Evolutionary conservation across 2,329 filamentous ascomycete genomes (phyloP).

Genomic region (Emericellopsis atlantica): DNA sequence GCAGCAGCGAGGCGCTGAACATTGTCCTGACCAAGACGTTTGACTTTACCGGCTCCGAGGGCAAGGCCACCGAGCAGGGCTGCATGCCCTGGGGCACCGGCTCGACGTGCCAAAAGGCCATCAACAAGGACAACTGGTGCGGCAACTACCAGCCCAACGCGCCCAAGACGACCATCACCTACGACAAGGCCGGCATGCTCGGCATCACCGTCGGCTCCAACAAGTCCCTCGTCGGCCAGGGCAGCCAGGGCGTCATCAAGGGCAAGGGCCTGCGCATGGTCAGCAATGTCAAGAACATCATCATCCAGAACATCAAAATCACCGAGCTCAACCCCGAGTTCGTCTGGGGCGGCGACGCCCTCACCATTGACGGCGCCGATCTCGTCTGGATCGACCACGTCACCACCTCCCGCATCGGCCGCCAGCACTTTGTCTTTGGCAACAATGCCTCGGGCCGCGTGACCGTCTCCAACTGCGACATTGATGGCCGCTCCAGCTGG

Average conservation of each 20-base stretch:
- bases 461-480: slow-evolving; percentile 47
- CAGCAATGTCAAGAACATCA: slow-evolving; percentile 37
- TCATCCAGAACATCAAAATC: slow-evolving; percentile 46
- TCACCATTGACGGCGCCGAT: slow-evolving; percentile 34
- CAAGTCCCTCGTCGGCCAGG: slow-evolving; percentile 42
- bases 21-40: slow-evolving; percentile 46
- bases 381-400: slow-evolving; percentile 39
- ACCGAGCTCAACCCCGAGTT: slow-evolving; percentile 43
- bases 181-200: slow-evolving; percentile 17
- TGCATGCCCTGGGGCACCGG: slow-evolving; percentile 46
- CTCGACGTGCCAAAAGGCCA: slow-evolving; percentile 35
- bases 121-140: slow-evolving; percentile 5
- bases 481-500: slow-evolving; percentile 36
- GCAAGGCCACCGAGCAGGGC: slow-evolving; percentile 35
- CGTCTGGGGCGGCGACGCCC: slow-evolving; percentile 47
- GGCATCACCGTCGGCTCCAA: slow-evolving; percentile 38
- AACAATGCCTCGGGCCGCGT: slow-evolving; percentile 36
- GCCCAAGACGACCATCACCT: slow-evolving; percentile 8
- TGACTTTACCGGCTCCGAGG: slow-evolving; percentile 43
- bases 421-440: slow-evolving; percentile 1
- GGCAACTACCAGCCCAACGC: slow-evolving; percentile 5
- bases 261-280: slow-evolving; percentile 42
- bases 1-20: slow-evolving; percentile 36
- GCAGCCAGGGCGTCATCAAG: slow-evolving; percentile 39
- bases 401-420: slow-evolving; percentile 22